Base-by-base conservation (phyloP, 2,329 filamentous ascomycete species). In the Allantophomopsis lycopodina region DNA sequence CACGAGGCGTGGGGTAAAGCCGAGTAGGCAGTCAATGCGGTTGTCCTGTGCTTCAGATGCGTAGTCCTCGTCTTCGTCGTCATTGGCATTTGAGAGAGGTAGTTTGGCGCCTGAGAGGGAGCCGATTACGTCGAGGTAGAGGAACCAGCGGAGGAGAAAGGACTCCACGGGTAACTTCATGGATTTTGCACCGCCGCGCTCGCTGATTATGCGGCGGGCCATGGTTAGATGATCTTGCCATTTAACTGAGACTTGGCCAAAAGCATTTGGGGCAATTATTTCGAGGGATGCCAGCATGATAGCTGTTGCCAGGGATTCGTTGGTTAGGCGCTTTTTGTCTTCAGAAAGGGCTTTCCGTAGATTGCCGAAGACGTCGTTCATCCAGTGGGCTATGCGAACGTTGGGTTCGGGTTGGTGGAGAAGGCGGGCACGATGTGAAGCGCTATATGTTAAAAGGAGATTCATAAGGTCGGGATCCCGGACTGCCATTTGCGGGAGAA, bases 211-310 rank as follows among this genome's bases (percentile, higher is more conserved):
- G 49, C 81, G 73, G 2, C 85, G 74, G 1, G 85, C 84, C 39
- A 86, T 73, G 41, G 75, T 74, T 1, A 93, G 68, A 56, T 93
- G 84, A 38, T 71, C 73, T 53, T 87, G 83, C 85, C 85, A 93
- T 1, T 82, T 71, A 39, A 89, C 82, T 1, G 75, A 69, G n/a
- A 84, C 78, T 15, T 14, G 14, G 40, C 82, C 83, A 52, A 91
- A 89, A 0, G 82, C 81, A 41, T 79, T 80, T 0, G 85, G 85
- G 0, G 81, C 86, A 37, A 91, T 79, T 41, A 91, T 89, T 52
- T 91, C 83, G 15, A 91, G 65, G 2, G 83, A 88, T 1, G 83
- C 75, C 35, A 93, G 70, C 81, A 91, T 87, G 45, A 93, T 87
- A 7, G 84, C 81, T 0, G 83, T 85, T 1, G 84, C 83, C 2